Conservation (phyloP, 176 grass and related monocot species). For the Thinopyrum elongatum region DNA sequence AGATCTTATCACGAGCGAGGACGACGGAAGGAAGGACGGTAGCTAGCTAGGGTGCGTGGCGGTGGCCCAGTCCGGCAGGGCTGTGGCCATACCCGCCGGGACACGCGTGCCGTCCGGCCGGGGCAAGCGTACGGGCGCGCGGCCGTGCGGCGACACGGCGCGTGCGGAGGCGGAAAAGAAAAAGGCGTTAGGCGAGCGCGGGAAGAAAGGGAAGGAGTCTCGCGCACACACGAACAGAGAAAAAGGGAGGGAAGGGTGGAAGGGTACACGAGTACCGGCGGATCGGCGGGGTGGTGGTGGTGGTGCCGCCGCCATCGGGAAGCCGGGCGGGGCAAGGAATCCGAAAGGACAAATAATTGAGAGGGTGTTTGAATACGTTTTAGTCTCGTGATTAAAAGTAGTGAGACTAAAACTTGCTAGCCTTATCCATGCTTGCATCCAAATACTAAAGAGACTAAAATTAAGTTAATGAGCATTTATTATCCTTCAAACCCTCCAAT, state of each 20-base stretch:
- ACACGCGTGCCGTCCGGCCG: neutral
- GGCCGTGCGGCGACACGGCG: neutral
- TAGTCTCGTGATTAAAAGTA: too few species aligned
- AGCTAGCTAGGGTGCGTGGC: neutral
- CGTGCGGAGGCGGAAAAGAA: neutral
- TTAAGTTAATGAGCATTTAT: too few species aligned
- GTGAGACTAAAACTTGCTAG: too few species aligned
- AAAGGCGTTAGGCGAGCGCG: neutral
- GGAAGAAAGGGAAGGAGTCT: too few species aligned
- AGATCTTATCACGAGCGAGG: neutral
- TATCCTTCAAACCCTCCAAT: too few species aligned
- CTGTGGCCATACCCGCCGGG: neutral
- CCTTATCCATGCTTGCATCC: too few species aligned
- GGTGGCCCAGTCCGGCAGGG: neutral
- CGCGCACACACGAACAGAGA: neutral
- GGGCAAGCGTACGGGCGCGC: neutral
- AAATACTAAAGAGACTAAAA: too few species aligned
- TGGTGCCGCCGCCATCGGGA: neutral
- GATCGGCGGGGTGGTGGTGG: neutral
- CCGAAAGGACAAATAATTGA: constrained; percentile 42
- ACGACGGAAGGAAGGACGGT: too few species aligned
- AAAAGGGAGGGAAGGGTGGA: too few species aligned
- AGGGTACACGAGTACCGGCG: neutral
- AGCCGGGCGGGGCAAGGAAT: constrained; percentile 25
- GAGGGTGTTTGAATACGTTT: too few species aligned